Percentiles rank a stretch among this genome's conserved stretches.
These are phyloP conservation scores for Obelidium mucronatum DNA, from an alignment of 192 early-diverging fungal species.

Conservation along the genomic window DNA sequence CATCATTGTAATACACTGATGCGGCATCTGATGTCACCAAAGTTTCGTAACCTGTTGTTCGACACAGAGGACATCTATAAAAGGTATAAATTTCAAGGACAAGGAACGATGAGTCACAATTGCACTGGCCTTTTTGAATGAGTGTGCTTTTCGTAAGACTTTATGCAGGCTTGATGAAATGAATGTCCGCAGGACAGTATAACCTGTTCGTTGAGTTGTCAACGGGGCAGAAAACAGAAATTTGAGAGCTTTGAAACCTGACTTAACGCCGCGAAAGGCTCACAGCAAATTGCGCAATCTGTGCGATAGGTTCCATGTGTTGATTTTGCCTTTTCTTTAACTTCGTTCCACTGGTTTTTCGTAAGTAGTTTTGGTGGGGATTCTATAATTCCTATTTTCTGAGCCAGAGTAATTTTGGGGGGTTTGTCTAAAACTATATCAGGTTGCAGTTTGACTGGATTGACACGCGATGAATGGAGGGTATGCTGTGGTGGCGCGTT, in stretches of 20 bases:
- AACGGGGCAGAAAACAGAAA: not conserved
- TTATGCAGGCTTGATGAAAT: conserved; percentile 22
- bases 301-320: not conserved
- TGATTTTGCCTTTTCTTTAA: conserved; percentile 21
- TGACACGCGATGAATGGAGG: no score
- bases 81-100: not conserved
- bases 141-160: conserved; percentile 18
- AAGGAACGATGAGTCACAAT: not conserved
- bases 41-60: conserved; percentile 2
- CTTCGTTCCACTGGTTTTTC: not conserved
- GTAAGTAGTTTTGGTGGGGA: not conserved
- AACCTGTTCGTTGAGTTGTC: not conserved
- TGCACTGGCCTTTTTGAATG: not conserved
- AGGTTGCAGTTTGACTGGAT: not conserved
- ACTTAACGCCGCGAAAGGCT: conserved; percentile 10
- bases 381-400: conserved; percentile 20
- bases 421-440: conserved; percentile 12
- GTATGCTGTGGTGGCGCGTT: no score
- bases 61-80: conserved; percentile 6
- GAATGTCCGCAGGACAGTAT: conserved; percentile 18
- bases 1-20: not conserved
- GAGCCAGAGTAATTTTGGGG: conserved; percentile 12
- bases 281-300: conserved; percentile 32
- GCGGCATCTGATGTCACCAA: conserved; percentile 12
- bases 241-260: not conserved